Evolutionary conservation across 148 eudicot species (phyloP), one percentile per base, ranked within the genome.

Genomic region (Cornus suecica): DNA sequence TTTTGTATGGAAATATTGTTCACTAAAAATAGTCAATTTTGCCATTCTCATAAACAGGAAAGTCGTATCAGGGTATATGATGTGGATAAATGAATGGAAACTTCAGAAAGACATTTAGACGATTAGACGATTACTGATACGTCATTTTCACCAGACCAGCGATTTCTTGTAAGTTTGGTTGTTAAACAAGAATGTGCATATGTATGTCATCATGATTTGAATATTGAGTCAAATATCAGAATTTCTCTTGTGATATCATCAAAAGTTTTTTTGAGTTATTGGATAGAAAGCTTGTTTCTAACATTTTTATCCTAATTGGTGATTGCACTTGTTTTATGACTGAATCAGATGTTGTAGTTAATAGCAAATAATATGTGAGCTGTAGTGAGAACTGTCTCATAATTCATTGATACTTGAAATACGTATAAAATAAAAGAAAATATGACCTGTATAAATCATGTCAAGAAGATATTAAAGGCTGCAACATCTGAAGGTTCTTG

Each of bases 111-210:
- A 91, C 78, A 89, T 91, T 60, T 68, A 74, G 23, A 93, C 96
- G 37, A 86, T 71, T 91, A 93, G 93, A 91, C 96, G 16, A 85
- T 91, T 31, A 91, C 93, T 32, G 96, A 91, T 77, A 85, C 96
- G 32, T 86, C 87, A 66, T 87, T 91, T 73, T 91, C 96, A n/a
- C 96, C 93, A 0, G 93, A 91, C 83, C 88, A 84, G 45, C 88
- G 86, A 37, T 81, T 83, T 66, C 96, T 91, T 83, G 96, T 91
- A 83, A 91, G 92, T 79, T 56, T 32, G 45, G 68, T 45, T 45
- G 24, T 62, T 63, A 77, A 15, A 13, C 65, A 72, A 67, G 29
- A 60, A 61, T 62, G 34, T n/a, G 29, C 26, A 3, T 48, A 10
- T 15, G 27, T 69, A 23, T 28, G 29, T n/a, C 15, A 2, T 30